Percentiles rank a stretch among this genome's conserved stretches.
These are phyloP conservation scores for Hydnomerulius pinastri DNA, from an alignment of 768 basidiomycete genomes.

Conservation along the genomic window DNA sequence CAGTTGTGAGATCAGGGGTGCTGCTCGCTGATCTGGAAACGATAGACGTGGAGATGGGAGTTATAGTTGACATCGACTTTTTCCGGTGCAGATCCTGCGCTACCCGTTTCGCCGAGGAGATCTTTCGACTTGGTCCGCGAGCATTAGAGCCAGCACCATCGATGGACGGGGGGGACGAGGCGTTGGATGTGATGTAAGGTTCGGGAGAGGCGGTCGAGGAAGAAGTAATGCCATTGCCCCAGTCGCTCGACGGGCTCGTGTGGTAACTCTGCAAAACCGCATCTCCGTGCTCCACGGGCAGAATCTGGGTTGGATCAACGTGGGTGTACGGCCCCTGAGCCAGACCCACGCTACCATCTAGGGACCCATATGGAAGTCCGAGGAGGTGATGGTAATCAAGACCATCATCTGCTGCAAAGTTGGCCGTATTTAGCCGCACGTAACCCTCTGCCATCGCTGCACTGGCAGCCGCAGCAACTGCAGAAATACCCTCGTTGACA, in stretches of 20 bases:
- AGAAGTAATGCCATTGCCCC: constrained; percentile 67
- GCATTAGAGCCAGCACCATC: constrained; percentile 44
- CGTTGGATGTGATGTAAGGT: constrained; percentile 66
- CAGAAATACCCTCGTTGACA: constrained; percentile 56
- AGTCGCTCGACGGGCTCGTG: constrained; percentile 81
- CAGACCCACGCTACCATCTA: constrained; percentile 43
- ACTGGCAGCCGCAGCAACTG: constrained; percentile 64
- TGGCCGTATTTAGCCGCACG: constrained; percentile 60
- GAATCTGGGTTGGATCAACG: constrained; percentile 92
- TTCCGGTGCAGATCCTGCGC: constrained; percentile 58
- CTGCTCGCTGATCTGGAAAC: constrained; percentile 57
- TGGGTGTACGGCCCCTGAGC: constrained; percentile 65
- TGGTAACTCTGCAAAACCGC: constrained; percentile 55
- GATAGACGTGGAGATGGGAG: constrained; percentile 18
- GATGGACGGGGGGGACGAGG: constrained; percentile 71
- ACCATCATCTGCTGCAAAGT: constrained; percentile 55
- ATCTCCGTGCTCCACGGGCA: constrained; percentile 45
- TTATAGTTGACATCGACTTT: constrained; percentile 39
- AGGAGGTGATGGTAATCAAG: constrained; percentile 67
- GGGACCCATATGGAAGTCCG: constrained; percentile 60
- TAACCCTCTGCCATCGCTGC: constrained; percentile 75
- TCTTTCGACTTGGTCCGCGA: constrained; percentile 51
- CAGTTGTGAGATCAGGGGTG: constrained; percentile 59
- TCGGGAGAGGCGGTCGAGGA: constrained; percentile 78
- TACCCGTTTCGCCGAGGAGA: constrained; percentile 63